Evolutionary conservation across 2,329 filamentous ascomycete genomes (phyloP).

Genomic region (Diaporthe sp.): DNA sequence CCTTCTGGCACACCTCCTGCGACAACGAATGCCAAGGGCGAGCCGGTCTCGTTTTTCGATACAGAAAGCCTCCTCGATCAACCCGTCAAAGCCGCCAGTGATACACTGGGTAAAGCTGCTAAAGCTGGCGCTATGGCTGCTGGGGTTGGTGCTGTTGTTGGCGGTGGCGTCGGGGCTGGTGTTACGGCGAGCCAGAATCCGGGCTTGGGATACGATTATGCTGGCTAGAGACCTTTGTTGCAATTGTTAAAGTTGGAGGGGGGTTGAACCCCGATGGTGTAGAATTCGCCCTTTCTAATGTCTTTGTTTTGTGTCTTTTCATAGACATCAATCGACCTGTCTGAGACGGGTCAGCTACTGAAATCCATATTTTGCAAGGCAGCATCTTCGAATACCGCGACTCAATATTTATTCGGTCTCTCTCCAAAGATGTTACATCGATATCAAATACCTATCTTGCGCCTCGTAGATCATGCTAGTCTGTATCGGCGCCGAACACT

Average conservation of each 20-base stretch:
- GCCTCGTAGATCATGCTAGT: too few species aligned
- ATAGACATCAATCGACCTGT: not conserved
- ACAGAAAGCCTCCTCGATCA: not conserved
- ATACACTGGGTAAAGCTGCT: not conserved
- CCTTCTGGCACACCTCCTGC: not conserved
- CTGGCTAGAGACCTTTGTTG: not conserved
- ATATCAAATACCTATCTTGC: too few species aligned
- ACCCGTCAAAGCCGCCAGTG: not conserved
- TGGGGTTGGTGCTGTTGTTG: not conserved
- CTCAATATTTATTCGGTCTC: not conserved
- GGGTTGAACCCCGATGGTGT: not conserved
- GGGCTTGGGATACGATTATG: not conserved
- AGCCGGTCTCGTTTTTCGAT: not conserved
- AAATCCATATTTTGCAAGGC: not conserved
- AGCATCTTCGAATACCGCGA: not conserved
- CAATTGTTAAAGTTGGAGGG: not conserved
- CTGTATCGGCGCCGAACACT: not conserved
- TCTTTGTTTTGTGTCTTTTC: not conserved
- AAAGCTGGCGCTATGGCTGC: not conserved
- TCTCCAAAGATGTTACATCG: fast-evolving
- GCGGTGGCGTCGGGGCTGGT: not conserved
- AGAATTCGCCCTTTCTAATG: too few species aligned
- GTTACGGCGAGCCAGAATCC: not conserved
- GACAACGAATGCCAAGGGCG: not conserved
- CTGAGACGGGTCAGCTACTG: not conserved